These are phyloP conservation scores for Spirogloea muscicola DNA, from an alignment of 139 green algal genomes.

Conservation along the genomic window DNA sequence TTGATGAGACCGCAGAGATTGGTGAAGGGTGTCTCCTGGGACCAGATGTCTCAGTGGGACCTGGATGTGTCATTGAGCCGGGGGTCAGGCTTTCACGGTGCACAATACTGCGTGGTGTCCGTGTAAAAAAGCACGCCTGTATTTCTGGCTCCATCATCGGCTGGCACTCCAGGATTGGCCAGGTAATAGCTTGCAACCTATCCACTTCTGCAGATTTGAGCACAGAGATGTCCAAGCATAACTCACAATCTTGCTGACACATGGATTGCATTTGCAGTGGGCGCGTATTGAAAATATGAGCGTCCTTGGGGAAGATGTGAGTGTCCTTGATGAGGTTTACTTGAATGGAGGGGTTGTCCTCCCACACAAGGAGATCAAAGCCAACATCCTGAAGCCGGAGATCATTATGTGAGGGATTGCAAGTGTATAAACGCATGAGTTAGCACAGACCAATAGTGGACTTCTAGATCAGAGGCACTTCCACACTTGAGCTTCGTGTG, in stretches of 20 bases:
- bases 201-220: too few species aligned
- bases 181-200: too few species aligned
- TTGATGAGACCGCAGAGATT: conserved; percentile 58
- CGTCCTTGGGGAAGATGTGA: conserved; percentile 92
- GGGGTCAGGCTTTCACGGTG: conserved; percentile 68
- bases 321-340: conserved; percentile 82
- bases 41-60: conserved; percentile 85
- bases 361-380: conserved; percentile 92
- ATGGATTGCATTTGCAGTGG: too few species aligned
- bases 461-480: too few species aligned
- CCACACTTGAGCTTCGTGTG: too few species aligned
- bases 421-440: too few species aligned
- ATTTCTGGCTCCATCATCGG: conserved; percentile 86
- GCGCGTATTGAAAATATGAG: conserved; percentile 84
- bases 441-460: too few species aligned
- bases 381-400: conserved; percentile 58
- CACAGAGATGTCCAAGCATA: too few species aligned
- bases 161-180: conserved; percentile 33
- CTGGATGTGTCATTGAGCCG: conserved; percentile 77
- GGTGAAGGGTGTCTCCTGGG: conserved; percentile 78
- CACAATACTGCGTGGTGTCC: conserved; percentile 43
- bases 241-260: too few species aligned
- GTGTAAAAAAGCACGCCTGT: conserved; percentile 66
- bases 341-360: conserved; percentile 93
- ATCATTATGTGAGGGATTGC: conserved; percentile 92